Evolutionary conservation across 2,329 filamentous ascomycete species (phyloP).

Genomic region (Pestalotiopsis sp.): DNA sequence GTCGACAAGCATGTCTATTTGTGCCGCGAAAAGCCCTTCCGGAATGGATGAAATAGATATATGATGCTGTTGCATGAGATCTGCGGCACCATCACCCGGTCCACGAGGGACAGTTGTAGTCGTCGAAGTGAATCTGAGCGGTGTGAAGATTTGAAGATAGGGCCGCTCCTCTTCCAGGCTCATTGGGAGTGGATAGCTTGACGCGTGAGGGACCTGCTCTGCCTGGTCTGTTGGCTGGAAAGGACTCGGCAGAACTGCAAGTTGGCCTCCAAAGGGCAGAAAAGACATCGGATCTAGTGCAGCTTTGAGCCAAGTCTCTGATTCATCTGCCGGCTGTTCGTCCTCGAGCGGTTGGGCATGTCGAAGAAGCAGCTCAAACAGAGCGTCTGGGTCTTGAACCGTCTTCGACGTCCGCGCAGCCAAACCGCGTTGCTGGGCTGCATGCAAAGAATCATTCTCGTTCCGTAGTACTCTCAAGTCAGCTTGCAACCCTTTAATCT

Average conservation of each 20-base stretch:
- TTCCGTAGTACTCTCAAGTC: conserved; percentile 60
- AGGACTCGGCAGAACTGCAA: conserved; percentile 26
- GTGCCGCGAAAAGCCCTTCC: conserved; percentile 59
- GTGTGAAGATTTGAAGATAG: conserved; percentile 72
- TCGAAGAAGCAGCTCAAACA: conserved; percentile 44
- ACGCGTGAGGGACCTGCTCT: conserved; percentile 47
- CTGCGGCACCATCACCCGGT: conserved; percentile 20
- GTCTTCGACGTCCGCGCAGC: conserved; percentile 29
- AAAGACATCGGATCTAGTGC: conserved; percentile 55
- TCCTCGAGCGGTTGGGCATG: conserved; percentile 42
- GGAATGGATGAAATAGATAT: conserved; percentile 55
- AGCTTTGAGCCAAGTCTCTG: conserved; percentile 48
- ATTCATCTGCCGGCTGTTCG: conserved; percentile 30
- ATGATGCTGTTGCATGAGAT: conserved; percentile 53
- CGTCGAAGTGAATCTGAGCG: conserved; percentile 63
- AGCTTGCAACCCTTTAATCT: conserved; percentile 58
- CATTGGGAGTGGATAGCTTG: conserved; percentile 68
- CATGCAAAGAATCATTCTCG: conserved; percentile 61
- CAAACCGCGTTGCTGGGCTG: conserved; percentile 33
- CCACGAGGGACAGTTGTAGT: conserved; percentile 46
- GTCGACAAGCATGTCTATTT: conserved; percentile 61
- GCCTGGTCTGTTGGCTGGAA: conserved; percentile 30
- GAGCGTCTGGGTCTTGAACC: conserved; percentile 36
- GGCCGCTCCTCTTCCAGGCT: conserved; percentile 66
- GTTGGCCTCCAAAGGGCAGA: conserved; percentile 51